Conservation (phyloP, 2,329 filamentous ascomycete species). For the Ascochyta koolunga region DNA sequence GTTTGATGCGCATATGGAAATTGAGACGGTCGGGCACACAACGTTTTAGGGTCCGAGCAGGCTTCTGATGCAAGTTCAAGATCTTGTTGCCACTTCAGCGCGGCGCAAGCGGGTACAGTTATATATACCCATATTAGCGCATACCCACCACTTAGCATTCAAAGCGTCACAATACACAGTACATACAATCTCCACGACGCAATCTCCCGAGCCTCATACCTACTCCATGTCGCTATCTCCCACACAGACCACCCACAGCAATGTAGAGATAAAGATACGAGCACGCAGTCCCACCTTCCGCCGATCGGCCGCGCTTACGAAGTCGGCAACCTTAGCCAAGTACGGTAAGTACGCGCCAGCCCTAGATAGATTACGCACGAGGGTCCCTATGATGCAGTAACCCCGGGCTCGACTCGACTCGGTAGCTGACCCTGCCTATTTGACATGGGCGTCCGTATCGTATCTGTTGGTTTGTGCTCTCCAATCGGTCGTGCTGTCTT, state of each 20-base stretch:
- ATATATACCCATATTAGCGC: neutral
- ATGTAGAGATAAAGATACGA: too few relatives aligned
- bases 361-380: constrained; percentile 18
- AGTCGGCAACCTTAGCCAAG: constrained; percentile 3
- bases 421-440: too few relatives aligned
- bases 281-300: constrained; percentile 3
- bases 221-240: neutral
- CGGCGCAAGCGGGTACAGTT: neutral
- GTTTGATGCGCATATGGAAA: constrained; percentile 1
- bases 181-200: neutral
- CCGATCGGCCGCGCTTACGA: constrained; percentile 8
- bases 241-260: too few relatives aligned
- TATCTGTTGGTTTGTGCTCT: too few relatives aligned
- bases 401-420: too few relatives aligned
- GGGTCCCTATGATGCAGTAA: too few relatives aligned
- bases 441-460: too few relatives aligned
- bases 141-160: neutral
- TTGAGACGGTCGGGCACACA: neutral
- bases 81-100: neutral
- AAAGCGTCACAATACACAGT: neutral
- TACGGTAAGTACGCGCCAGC: neutral
- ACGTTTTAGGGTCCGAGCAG: neutral
- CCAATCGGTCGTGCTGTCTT: too few relatives aligned
- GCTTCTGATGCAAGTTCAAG: neutral
- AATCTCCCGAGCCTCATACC: too few relatives aligned